A percentile compares a stretch with the other conserved stretches of the same genome.
phyloP scores from a whole-genome alignment of 2,329 filamentous ascomycete species.

The Aspergillus sp. region DNA sequence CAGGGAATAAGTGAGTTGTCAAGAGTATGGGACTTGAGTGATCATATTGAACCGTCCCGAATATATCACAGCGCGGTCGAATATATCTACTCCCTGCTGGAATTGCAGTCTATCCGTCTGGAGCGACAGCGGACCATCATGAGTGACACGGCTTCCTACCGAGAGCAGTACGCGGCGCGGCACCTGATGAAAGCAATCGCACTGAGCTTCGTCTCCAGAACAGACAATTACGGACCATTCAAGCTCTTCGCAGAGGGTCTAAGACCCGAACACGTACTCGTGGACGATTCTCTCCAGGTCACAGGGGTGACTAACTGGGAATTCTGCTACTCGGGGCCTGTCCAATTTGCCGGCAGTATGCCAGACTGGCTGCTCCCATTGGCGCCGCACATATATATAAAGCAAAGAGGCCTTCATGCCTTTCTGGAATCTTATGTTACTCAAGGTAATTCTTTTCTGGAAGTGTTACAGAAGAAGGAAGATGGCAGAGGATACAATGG shows the following conservation, averaged over 20 bases:
- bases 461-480: background rate
- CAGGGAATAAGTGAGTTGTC: background rate
- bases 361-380: conserved; percentile 7
- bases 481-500: background rate
- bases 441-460: background rate
- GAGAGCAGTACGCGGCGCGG: background rate
- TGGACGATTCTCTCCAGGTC: conserved; percentile 18
- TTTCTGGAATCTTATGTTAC: background rate
- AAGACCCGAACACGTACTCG: conserved; percentile 24
- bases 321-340: conserved; percentile 23
- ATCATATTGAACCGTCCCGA: background rate
- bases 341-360: conserved; percentile 14
- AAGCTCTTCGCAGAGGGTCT: conserved; percentile 27
- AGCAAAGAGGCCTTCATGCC: background rate
- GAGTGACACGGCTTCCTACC: background rate
- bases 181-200: background rate
- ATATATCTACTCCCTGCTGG: background rate
- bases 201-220: background rate
- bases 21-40: background rate
- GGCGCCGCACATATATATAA: conserved; percentile 6
- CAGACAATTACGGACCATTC: conserved; percentile 16
- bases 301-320: conserved; percentile 28
- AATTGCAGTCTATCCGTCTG: background rate
- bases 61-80: background rate
- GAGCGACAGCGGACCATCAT: background rate